Evolutionary conservation across 768 basidiomycete species (phyloP), one percentile per base, ranked within the genome.

Genomic region (Lactarius sp.): DNA sequence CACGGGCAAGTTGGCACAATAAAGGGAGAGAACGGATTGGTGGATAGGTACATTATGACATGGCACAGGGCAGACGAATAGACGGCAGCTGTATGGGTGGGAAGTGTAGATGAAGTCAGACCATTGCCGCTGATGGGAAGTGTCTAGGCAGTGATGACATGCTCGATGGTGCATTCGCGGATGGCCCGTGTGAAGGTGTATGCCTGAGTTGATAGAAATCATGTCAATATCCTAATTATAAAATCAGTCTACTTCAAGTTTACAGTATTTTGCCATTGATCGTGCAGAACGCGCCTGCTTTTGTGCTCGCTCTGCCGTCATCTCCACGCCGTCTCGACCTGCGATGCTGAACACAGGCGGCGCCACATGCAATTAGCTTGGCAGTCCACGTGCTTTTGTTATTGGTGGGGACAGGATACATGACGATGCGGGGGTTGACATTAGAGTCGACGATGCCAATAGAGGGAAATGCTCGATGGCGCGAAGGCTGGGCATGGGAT

Each of bases 351-450:
- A 77, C 9, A 97, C 84, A 12, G 95, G 95, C 1, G 88, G 22
- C 2, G 22, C 22, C 22, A 27, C 22, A 27, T 27, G 22, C 85
- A 61, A 99, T 83, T 47, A 99, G 78, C 70, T 98, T 95, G 50
- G 93, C 92, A 16, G 94, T 89, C 52, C 94, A 83, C 10, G 88
- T 82, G 71, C 85, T 93, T 76, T 99, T 96, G 76, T 96, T 92
- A 74, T 98, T 99, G n/a, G 92, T 94, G 0, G 94, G 95, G 71
- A 99, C 97, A 49, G 97, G 90, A 74, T 97, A 98, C 83, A 98
- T 97, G 66, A 99, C 95, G 44, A 94, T 81, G 31, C 97, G 86
- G 6, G 97, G 97, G 76, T 99, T 97, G 49, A 86, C 90, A 72
- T 99, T 94, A 22, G 94, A 92, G 75, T 99, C 97, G 59, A 95